phyloP scores from a whole-genome alignment of 177 flowering plant species.

The Vitis hybrid region DNA sequence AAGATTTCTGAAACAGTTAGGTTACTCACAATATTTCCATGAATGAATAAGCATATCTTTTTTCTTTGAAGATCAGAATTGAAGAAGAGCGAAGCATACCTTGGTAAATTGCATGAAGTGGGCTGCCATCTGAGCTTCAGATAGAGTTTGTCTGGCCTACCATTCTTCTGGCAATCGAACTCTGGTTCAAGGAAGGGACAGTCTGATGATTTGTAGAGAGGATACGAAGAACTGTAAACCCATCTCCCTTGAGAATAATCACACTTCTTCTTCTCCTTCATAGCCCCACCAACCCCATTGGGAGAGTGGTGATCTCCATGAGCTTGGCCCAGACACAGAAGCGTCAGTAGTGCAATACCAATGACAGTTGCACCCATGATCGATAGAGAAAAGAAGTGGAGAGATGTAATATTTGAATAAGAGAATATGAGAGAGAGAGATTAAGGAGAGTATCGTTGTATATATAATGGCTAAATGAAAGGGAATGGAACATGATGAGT shows the following conservation, averaged over 20 bases:
- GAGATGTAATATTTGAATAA: too few relatives aligned
- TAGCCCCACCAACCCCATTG: neutral
- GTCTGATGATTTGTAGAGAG: conserved; percentile 13
- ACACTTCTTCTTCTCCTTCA: neutral
- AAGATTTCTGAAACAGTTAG: too few relatives aligned
- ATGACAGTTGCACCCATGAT: too few relatives aligned
- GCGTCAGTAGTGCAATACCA: too few relatives aligned
- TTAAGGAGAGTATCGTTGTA: too few relatives aligned
- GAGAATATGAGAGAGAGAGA: too few relatives aligned
- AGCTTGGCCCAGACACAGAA: neutral
- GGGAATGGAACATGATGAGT: too few relatives aligned
- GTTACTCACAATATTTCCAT: too few relatives aligned
- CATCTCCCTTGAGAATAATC: conserved; percentile 31
- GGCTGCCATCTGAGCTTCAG: conserved; percentile 35
- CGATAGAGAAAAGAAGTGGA: too few relatives aligned
- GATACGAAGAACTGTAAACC: conserved; percentile 20
- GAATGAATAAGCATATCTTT: too few relatives aligned
- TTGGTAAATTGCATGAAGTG: conserved; percentile 20
- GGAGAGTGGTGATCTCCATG: neutral
- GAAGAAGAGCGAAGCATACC: conserved; percentile 11
- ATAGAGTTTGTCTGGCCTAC: conserved; percentile 27
- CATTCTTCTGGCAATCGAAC: conserved; percentile 30
- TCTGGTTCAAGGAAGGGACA: conserved; percentile 13
- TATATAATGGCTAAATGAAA: too few relatives aligned
- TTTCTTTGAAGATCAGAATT: too few relatives aligned